phyloP scores from a whole-genome alignment of 106 monocot genomes.

The Dendrobium chrysotoxum region DNA sequence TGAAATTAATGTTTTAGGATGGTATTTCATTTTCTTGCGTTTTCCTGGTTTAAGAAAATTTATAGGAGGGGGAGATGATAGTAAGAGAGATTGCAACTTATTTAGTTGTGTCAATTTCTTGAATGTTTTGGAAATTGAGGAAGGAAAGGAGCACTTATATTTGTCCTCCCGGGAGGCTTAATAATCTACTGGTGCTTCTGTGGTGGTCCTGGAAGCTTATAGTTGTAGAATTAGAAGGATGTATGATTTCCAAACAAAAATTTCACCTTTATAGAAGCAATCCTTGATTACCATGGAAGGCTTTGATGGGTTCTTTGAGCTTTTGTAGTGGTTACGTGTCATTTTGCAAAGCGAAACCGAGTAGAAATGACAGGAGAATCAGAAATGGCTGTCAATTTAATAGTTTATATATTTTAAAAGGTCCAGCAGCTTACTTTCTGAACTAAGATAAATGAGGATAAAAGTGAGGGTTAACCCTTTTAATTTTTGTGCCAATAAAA shows the following conservation, averaged over 20 bases:
- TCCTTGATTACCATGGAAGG: neutral
- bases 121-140: neutral
- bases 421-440: neutral
- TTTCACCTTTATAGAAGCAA: neutral
- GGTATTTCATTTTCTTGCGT: neutral
- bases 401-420: neutral
- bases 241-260: neutral
- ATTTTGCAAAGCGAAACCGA: neutral
- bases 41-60: neutral
- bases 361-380: neutral
- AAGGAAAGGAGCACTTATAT: neutral
- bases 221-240: neutral
- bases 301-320: neutral
- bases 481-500: neutral
- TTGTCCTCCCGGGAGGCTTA: neutral
- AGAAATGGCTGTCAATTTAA: neutral
- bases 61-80: neutral
- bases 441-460: neutral
- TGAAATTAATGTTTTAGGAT: neutral
- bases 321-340: neutral
- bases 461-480: neutral
- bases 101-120: neutral
- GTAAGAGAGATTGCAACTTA: neutral
- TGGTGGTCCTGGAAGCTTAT: neutral
- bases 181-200: neutral